A percentile compares a stretch with the other conserved stretches of the same genome.
These are phyloP conservation scores for Nemania bipapillata DNA, from an alignment of 2,329 filamentous ascomycete species.

Conservation along the genomic window DNA sequence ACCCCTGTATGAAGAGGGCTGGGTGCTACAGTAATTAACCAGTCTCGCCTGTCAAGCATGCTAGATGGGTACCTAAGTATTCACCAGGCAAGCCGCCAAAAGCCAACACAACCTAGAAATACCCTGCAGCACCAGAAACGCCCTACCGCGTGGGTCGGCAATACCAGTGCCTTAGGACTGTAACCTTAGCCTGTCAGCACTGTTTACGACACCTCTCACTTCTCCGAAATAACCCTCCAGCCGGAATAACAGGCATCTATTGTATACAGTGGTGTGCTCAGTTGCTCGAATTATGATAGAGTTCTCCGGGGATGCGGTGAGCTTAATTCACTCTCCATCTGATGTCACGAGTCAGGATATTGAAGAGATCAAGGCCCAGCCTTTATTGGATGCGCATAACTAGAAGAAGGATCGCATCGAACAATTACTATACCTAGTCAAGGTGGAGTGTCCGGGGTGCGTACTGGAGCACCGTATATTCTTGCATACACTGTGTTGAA, in stretches of 20 bases:
- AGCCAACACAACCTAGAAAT: slow-evolving; percentile 32
- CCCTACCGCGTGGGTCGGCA: slow-evolving; percentile 47
- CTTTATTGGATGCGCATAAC: slow-evolving; percentile 20
- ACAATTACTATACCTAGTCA: slow-evolving; percentile 18
- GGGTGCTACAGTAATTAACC: slow-evolving; percentile 41
- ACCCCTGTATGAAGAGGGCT: slow-evolving; percentile 37
- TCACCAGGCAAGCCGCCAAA: slow-evolving; percentile 31
- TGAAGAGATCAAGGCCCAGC: background rate
- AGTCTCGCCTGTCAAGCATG: slow-evolving; percentile 44
- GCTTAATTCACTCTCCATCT: background rate
- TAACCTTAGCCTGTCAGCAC: slow-evolving; percentile 19
- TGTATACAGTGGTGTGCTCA: background rate
- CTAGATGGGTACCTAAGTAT: slow-evolving; percentile 15
- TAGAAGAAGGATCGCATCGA: slow-evolving; percentile 10
- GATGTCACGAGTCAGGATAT: slow-evolving; percentile 17
- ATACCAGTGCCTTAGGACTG: slow-evolving; percentile 28
- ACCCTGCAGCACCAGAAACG: slow-evolving; percentile 44
- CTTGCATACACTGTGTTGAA: slow-evolving; percentile 34
- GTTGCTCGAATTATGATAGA: slow-evolving; percentile 1
- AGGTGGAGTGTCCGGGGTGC: slow-evolving; percentile 36
- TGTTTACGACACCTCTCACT: slow-evolving; percentile 8
- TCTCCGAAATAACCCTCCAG: slow-evolving; percentile 4
- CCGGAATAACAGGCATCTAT: no score
- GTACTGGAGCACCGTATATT: slow-evolving; percentile 20
- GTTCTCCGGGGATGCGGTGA: background rate